Conservation (phyloP, 192 early-diverging fungal species). For the Gorgonomyces haynaldii region DNA sequence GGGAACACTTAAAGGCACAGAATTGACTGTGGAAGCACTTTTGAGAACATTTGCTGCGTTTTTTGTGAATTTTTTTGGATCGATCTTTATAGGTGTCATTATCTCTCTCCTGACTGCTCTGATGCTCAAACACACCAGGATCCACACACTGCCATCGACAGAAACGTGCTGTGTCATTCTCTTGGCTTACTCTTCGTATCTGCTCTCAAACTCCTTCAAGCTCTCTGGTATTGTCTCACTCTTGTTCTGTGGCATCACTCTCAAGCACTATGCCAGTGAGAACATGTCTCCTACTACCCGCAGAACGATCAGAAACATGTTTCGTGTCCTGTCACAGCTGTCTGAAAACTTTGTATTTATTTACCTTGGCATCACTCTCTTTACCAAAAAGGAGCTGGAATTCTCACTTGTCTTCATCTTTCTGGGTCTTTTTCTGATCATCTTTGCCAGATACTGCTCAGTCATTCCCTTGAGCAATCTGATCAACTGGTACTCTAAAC, state of each 20-base stretch:
- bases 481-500: slow-evolving; percentile 61
- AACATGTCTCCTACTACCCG: slow-evolving; percentile 71
- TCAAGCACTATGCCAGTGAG: slow-evolving; percentile 90
- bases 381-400: slow-evolving; percentile 55
- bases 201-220: slow-evolving; percentile 76
- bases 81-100: slow-evolving; percentile 68
- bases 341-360: slow-evolving; percentile 98
- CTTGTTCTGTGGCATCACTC: slow-evolving; percentile 80
- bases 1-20: slow-evolving; percentile 61
- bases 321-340: slow-evolving; percentile 82
- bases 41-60: slow-evolving; percentile 49
- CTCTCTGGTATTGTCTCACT: slow-evolving; percentile 91
- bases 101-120: slow-evolving; percentile 68
- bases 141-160: slow-evolving; percentile 71
- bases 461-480: slow-evolving; percentile 72
- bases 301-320: slow-evolving; percentile 80
- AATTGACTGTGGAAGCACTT: slow-evolving; percentile 29
- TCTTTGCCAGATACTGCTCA: slow-evolving; percentile 69
- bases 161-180: slow-evolving; percentile 80
- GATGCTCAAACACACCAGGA: slow-evolving; percentile 75
- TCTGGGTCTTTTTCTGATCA: slow-evolving; percentile 24
- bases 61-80: slow-evolving; percentile 70
- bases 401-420: slow-evolving; percentile 22
- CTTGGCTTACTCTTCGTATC: slow-evolving; percentile 83
- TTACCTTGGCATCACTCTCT: slow-evolving; percentile 87